These are phyloP conservation scores for Candida gigantensis DNA, from an alignment of 1,139 yeast species.

Conservation along the genomic window DNA sequence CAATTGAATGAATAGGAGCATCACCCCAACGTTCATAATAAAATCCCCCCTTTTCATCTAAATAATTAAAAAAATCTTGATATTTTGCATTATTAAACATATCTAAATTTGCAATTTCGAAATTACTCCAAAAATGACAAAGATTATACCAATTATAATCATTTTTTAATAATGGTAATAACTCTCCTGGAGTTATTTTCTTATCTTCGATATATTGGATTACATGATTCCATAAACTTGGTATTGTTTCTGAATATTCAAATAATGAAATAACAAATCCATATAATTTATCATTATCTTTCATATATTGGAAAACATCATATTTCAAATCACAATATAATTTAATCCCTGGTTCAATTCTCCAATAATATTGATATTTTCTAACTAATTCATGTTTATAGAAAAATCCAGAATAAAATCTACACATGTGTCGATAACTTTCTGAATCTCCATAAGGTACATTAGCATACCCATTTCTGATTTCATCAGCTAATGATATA, in stretches of 20 bases:
- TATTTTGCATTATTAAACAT: slow-evolving; percentile 26
- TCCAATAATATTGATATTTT: slow-evolving; percentile 37
- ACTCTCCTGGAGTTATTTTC: slow-evolving; percentile 15
- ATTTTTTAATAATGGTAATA: slow-evolving; percentile 14
- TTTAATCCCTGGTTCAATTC: slow-evolving; percentile 35
- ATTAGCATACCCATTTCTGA: slow-evolving; percentile 13
- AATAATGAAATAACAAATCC: slow-evolving; percentile 32
- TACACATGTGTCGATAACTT: slow-evolving; percentile 40
- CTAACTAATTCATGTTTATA: slow-evolving; percentile 30
- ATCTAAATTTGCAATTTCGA: slow-evolving; percentile 35
- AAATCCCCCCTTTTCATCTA: slow-evolving; percentile 37
- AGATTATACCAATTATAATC: slow-evolving; percentile 29
- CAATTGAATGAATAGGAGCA: slow-evolving; percentile 40
- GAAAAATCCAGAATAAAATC: slow-evolving; percentile 37
- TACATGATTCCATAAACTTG: slow-evolving; percentile 31
- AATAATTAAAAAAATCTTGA: slow-evolving; percentile 24
- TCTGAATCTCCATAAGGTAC: slow-evolving; percentile 32
- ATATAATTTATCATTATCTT: slow-evolving; percentile 21
- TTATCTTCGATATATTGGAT: slow-evolving; percentile 19
- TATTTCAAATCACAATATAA: slow-evolving; percentile 30
- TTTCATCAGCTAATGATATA: slow-evolving; percentile 20
- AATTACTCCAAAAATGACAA: slow-evolving; percentile 44
- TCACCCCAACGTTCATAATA: slow-evolving; percentile 47
- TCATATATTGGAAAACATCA: slow-evolving; percentile 32
- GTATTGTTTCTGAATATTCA: slow-evolving; percentile 37